Percentiles rank a stretch among this genome's conserved stretches.
phyloP scores from a whole-genome alignment of 2,329 filamentous ascomycete species.

The Fusarium keratoplasticum region DNA sequence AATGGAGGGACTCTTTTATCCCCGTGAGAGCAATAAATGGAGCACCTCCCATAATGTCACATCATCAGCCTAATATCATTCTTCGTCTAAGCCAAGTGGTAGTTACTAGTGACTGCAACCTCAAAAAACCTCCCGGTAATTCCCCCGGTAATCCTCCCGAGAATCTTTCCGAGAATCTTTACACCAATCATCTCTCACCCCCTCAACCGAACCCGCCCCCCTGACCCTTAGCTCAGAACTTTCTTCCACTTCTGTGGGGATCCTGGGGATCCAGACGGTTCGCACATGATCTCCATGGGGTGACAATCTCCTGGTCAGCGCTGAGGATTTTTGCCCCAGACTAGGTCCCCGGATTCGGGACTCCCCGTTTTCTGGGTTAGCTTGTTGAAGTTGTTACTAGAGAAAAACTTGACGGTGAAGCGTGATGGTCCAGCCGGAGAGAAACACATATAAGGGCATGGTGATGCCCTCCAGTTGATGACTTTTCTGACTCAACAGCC shows the following conservation, averaged over 20 bases:
- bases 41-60: neutral
- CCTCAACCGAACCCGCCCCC: neutral
- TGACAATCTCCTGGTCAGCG: constrained; percentile 7
- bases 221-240: constrained; percentile 4
- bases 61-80: neutral
- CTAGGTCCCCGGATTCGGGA: constrained; percentile 1
- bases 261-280: constrained; percentile 8
- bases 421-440: neutral
- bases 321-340: neutral
- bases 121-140: neutral
- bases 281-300: constrained; percentile 26
- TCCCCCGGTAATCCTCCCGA: neutral
- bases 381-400: neutral
- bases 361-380: neutral
- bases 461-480: neutral
- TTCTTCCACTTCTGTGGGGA: constrained; percentile 12
- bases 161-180: constrained; percentile 16
- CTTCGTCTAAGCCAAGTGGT: neutral
- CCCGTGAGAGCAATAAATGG: too few species aligned
- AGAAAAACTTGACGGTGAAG: neutral
- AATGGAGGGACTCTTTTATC: constrained; percentile 10
- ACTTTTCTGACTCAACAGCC: neutral
- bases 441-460: constrained; percentile 11
- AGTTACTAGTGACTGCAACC: neutral
- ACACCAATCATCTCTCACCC: neutral